Base-by-base conservation (phyloP, 768 basidiomycete species). In the Rickenella mellea region DNA sequence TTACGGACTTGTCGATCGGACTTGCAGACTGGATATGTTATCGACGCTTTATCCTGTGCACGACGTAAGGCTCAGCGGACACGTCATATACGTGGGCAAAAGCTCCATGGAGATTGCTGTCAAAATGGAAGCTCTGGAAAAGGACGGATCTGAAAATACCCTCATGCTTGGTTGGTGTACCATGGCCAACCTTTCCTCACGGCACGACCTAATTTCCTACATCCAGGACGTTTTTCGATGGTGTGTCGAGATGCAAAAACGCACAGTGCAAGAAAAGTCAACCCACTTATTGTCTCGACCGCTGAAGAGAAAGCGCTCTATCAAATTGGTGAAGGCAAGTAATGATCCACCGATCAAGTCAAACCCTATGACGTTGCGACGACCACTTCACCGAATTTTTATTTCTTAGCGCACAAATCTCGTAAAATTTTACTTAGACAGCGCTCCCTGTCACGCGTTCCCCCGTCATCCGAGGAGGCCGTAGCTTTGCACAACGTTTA, bases 21-120 rank as follows among this genome's bases (percentile, higher is more conserved):
- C 27, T 21, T 8, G 25, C 40, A 83, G 81, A 39, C 60, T 85
- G 22, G 83, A 85, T 48, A 79, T 84, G 77, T 59, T 84, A 9
- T 62, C 73, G 1, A 65, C 73, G 9, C 59, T 86, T 11, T 59
- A 73, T 40, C 73, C 80, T 8, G 61, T 73, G 9, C 69, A 77
- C 8, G 85, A 90, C 55, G 67, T 89, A 19, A 69, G 82, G 21
- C 62, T 89, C 26, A 80, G 80, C 27, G 88, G 87, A 0, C 85
- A 89, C 52, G 85, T 90, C 15, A 80, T 88, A 26, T 83, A 80
- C 50, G 80, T 80, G 0, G 88, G 86, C 0, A 66, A 56, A 36
- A 83, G 79, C 42, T 85, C 83, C 0, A 84, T 90, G 76, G 86
- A 90, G 55, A 77, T 90, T n/a, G 83, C 77, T 4, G 80, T 92